Conservation (phyloP, 805 yeast species). For the Starmerella stigmatis region DNA sequence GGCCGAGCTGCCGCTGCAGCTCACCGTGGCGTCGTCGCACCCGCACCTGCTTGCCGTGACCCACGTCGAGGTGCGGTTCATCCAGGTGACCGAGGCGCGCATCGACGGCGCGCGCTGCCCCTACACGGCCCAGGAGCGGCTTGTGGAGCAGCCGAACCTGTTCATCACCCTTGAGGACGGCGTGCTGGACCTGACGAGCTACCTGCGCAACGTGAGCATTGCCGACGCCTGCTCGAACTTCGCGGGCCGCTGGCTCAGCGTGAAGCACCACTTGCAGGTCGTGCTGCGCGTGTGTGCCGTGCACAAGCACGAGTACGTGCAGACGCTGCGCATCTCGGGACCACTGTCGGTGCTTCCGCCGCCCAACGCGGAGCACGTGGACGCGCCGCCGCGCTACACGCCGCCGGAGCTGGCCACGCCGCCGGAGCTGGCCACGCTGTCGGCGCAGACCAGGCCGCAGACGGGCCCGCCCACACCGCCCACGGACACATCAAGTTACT, state of each 20-base stretch:
- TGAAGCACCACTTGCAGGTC: constrained; percentile 10
- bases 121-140: neutral
- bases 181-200: constrained; percentile 8
- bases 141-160: neutral
- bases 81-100: constrained; percentile 1
- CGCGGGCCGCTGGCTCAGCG: constrained; percentile 13
- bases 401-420: constrained; percentile 1
- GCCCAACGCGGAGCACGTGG: neutral
- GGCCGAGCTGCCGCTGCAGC: constrained; percentile 4
- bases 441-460: neutral
- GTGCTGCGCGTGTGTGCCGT: constrained; percentile 1
- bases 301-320: neutral
- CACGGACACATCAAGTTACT: too few species aligned
- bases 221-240: constrained; percentile 16
- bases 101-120: constrained; percentile 3
- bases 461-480: too few species aligned
- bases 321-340: neutral
- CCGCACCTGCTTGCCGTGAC: constrained; percentile 8
- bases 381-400: constrained; percentile 17
- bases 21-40: constrained; percentile 7
- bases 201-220: constrained; percentile 3
- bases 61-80: constrained; percentile 4
- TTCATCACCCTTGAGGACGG: neutral
- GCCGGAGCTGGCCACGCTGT: neutral
- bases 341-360: constrained; percentile 7